Conservation (phyloP, 1,139 yeast species). For the Pichia sp. region DNA sequence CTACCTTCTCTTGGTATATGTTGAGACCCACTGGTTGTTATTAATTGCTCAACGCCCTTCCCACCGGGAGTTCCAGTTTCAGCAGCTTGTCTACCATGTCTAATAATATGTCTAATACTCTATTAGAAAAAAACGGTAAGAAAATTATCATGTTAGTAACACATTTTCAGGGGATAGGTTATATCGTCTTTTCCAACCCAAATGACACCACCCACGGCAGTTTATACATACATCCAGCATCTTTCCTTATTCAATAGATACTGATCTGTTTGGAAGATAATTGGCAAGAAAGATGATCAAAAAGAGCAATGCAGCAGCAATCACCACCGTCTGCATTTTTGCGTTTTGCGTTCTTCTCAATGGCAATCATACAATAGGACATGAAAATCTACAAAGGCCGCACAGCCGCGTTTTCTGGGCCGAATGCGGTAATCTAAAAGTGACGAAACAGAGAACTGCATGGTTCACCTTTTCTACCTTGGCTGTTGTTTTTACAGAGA, state of each 20-base stretch:
- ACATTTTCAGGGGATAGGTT: no score
- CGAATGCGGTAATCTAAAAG: not conserved
- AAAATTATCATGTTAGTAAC: not conserved
- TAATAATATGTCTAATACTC: constrained; percentile 71
- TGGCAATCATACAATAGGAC: not conserved
- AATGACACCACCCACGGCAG: no score
- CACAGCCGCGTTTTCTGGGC: not conserved
- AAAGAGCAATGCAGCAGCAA: no score
- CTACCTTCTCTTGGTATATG: no score
- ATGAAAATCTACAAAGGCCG: not conserved
- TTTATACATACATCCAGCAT: not conserved
- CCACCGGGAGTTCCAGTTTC: not conserved
- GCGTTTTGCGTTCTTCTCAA: no score
- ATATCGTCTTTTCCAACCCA: no score
- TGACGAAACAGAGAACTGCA: no score
- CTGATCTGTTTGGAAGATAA: no score
- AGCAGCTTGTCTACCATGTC: constrained; percentile 74
- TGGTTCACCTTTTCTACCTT: not conserved
- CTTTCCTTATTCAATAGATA: no score
- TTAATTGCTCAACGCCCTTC: not conserved
- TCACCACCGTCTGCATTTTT: no score
- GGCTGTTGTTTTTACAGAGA: no score
- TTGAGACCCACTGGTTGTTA: not conserved
- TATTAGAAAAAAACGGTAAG: not conserved
- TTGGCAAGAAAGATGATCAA: no score